A percentile compares a stretch with the other conserved stretches of the same genome.
Conservation (phyloP, 345 rosid species). For the Salix koriyanagi region DNA sequence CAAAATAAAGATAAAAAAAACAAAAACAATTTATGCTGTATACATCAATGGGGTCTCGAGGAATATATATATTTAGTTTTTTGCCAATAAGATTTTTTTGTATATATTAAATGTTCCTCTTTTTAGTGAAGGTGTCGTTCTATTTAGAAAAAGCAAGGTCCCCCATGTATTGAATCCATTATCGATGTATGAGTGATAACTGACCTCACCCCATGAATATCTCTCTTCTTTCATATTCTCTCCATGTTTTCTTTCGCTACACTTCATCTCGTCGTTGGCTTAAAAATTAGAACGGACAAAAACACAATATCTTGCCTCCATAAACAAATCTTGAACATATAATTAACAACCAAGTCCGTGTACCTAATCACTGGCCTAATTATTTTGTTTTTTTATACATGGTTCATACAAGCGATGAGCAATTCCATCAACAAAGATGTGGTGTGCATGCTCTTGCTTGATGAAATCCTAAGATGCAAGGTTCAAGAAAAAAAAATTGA, state of each 20-base stretch:
- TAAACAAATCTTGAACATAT: background rate
- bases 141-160: conserved; percentile 23
- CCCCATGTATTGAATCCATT: conserved; percentile 19
- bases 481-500: too few relatives aligned
- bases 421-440: too few relatives aligned
- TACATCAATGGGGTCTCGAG: too few relatives aligned
- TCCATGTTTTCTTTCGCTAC: conserved; percentile 23
- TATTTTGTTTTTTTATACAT: background rate
- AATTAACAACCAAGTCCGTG: background rate
- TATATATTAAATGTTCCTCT: background rate
- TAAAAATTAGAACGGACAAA: conserved; percentile 1
- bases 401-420: too few relatives aligned
- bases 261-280: conserved; percentile 3
- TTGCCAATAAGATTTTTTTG: conserved; percentile 6
- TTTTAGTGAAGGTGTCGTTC: background rate
- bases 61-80: background rate
- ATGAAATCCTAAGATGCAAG: too few relatives aligned
- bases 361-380: conserved; percentile 23
- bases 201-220: conserved; percentile 38
- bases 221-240: conserved; percentile 26
- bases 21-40: background rate
- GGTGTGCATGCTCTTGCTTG: too few relatives aligned
- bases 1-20: background rate
- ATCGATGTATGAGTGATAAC: conserved; percentile 13
- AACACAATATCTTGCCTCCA: background rate